Conservation (phyloP, 148 eudicot species). For the Limonium bicolor region DNA sequence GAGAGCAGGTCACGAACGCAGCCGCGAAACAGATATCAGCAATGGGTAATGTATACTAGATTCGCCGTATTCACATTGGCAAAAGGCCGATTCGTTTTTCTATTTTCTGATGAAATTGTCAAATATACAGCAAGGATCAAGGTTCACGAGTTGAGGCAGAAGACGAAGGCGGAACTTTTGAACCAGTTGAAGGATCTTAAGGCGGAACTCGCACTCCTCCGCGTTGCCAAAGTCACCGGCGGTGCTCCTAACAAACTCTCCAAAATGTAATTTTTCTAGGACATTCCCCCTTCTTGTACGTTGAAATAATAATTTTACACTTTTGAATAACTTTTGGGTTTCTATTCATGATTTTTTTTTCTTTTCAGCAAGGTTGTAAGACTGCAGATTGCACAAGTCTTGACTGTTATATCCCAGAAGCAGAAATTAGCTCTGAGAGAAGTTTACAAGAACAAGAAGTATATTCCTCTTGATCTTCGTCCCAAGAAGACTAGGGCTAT, state of each 20-base stretch:
- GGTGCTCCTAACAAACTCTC: conserved; percentile 34
- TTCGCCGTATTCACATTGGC: no score
- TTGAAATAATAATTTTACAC: background rate
- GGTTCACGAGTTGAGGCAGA: conserved; percentile 10
- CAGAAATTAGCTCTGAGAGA: conserved; percentile 25
- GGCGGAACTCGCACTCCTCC: conserved; percentile 28
- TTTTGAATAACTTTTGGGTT: background rate
- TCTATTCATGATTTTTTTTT: background rate
- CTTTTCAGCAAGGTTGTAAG: conserved; percentile 19
- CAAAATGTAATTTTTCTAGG: conserved; percentile 12
- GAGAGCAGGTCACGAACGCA: no score
- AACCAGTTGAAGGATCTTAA: conserved; percentile 25
- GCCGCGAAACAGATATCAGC: no score
- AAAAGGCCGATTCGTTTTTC: no score
- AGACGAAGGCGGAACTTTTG: conserved; percentile 17
- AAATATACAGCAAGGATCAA: conserved; percentile 10
- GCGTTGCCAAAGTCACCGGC: conserved; percentile 37
- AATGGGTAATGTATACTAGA: no score
- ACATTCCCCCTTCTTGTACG: background rate
- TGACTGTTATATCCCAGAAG: conserved; percentile 29
- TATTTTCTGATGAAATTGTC: no score
- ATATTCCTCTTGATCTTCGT: conserved; percentile 26
- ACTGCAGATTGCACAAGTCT: conserved; percentile 19
- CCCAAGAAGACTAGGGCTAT: conserved; percentile 27
- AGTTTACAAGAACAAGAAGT: conserved; percentile 35